phyloP scores from a whole-genome alignment of 1,284 basidiomycete species.

The Papiliotrema fonsecae region DNA sequence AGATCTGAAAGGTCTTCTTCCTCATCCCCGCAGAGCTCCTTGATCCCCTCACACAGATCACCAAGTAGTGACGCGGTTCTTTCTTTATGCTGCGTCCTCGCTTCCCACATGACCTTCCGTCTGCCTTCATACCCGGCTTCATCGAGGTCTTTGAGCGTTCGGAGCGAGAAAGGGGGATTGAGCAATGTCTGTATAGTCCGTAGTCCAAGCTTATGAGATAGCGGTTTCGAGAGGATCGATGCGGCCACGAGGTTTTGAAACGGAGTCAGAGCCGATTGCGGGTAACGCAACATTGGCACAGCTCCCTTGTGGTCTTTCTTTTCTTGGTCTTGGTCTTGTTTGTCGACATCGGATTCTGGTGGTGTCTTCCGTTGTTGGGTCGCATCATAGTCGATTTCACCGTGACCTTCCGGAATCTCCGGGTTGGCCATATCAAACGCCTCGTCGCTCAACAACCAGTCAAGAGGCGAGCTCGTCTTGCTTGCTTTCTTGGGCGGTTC shows the following conservation, averaged over 20 bases:
- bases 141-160: constrained; percentile 16
- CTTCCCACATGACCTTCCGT: constrained; percentile 51
- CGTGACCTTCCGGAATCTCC: constrained; percentile 15
- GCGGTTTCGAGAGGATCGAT: constrained; percentile 26
- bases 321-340: constrained; percentile 2
- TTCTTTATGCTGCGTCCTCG: constrained; percentile 68
- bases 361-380: constrained; percentile 10
- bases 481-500: constrained; percentile 8
- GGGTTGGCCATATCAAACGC: constrained; percentile 28
- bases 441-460: constrained; percentile 25
- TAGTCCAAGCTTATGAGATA: constrained; percentile 27
- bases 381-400: constrained; percentile 23
- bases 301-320: too few relatives aligned
- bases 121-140: constrained; percentile 19
- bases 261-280: constrained; percentile 23
- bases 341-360: constrained; percentile 9
- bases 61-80: constrained; percentile 71
- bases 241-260: constrained; percentile 28
- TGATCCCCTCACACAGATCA: constrained; percentile 51
- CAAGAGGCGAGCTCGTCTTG: constrained; percentile 11
- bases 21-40: constrained; percentile 19
- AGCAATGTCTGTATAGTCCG: constrained; percentile 29
- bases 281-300: constrained; percentile 26
- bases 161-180: constrained; percentile 25
- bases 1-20: constrained; percentile 14